Evolutionary conservation across 2,329 filamentous ascomycete species (phyloP), one percentile per base, ranked within the genome.

Genomic region (Ophiostoma angusticollis): DNA sequence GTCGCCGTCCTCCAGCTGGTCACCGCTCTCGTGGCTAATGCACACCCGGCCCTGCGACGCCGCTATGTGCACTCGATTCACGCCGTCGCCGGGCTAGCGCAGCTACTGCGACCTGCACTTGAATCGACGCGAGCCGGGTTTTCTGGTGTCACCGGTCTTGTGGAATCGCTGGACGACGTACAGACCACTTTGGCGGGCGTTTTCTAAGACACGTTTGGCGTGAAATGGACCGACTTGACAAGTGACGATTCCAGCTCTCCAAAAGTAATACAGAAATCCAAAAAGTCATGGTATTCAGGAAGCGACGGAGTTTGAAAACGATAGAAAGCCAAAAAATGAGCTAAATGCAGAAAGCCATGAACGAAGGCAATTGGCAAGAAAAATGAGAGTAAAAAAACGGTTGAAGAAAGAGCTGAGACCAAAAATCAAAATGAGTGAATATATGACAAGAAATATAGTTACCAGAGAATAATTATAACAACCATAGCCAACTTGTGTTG

Each of bases 1-100:
- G 58, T 72, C 5, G 69, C 69, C 2, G 62, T 65, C 21, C 52
- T 78, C 36, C 72, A 77, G 52, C 62, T 80, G 2, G 69, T 67
- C 17, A 63, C 68, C 11, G 60, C 65, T 3, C 50, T 78, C n/a
- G 52, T 78, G 21, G 57, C 50, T 1, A 61, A 62, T 21, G 62
- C 69, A 16, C 63, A 57, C 6, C 47, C 52, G 1, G 68, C 67
- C 0, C 59, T 72, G 58, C 57, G 59, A 40, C 65, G 56, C 47
- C 60, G 72, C 14, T 74, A 73, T 45, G 50, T 55, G 2, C 65
- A 71, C 44, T 71, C 70, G n/a, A 62, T 63, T 13, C 51, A 54
- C 33, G 69, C 70, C 6, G 56, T 78, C 11, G 47, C 59, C 8
- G 68, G 70, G 4, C 58, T 75, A 36, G 64, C 63, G 4, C 50